phyloP scores from a whole-genome alignment of 352 stramenopile species.

The Thraustochytrium sp. region DNA sequence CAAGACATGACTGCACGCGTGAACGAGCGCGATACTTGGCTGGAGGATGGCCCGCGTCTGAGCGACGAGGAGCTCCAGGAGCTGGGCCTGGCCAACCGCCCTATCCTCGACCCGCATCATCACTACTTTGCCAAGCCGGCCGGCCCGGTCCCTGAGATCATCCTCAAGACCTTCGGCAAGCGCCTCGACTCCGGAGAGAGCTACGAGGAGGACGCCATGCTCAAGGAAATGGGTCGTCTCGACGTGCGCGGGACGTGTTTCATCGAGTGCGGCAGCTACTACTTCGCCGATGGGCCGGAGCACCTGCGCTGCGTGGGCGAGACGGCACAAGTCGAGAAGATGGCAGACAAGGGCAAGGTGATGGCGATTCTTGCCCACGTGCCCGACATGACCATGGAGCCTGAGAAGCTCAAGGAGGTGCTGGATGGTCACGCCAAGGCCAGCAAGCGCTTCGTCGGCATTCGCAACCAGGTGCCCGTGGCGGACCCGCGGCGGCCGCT shows the following conservation, averaged over 20 bases:
- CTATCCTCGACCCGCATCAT: constrained; percentile 2
- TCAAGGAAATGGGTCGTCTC: neutral
- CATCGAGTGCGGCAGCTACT: constrained; percentile 31
- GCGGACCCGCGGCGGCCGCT: neutral
- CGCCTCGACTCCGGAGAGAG: neutral
- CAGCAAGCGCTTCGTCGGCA: neutral
- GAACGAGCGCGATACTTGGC: neutral
- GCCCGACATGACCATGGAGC: neutral
- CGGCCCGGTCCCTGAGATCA: neutral
- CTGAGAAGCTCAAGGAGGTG: neutral
- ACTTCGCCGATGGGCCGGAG: neutral
- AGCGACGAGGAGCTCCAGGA: neutral
- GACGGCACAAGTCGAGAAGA: neutral
- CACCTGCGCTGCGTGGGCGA: constrained; percentile 9
- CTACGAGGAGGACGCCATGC: neutral
- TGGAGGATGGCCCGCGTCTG: neutral
- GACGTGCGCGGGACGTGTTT: constrained; percentile 12
- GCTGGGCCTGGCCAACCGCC: neutral
- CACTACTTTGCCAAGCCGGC: neutral
- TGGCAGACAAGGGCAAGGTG: neutral
- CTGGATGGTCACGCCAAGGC: neutral
- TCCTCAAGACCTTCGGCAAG: neutral
- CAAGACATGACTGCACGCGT: too few relatives aligned
- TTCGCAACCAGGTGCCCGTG: neutral
- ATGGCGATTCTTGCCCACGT: neutral